Evolutionary conservation across 1,284 basidiomycete species (phyloP).

Genomic region (Cryptococcus maquisensis): DNA sequence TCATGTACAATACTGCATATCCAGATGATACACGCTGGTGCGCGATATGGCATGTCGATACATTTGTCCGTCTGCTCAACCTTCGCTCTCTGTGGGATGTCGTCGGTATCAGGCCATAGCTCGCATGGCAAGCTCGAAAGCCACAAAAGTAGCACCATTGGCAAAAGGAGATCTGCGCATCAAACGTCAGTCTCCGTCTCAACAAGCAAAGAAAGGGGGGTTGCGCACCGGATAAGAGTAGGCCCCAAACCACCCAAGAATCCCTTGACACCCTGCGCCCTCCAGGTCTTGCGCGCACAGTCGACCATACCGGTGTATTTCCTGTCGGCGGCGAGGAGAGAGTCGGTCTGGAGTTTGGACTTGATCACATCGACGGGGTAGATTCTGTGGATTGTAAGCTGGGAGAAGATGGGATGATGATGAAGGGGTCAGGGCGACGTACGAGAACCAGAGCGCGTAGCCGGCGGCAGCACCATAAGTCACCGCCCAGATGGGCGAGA

Average conservation of each 20-base stretch:
- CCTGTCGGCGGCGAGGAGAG: conserved; percentile 66
- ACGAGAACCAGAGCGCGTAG: conserved; percentile 49
- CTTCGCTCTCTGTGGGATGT: too few relatives aligned
- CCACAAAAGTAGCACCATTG: conserved; percentile 89
- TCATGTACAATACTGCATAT: too few relatives aligned
- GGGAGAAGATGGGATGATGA: conserved; percentile 6
- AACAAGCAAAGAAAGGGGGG: not conserved
- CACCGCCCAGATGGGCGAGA: conserved; percentile 70
- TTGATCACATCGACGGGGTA: conserved; percentile 95
- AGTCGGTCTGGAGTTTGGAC: conserved; percentile 90
- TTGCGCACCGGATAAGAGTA: conserved; percentile 78
- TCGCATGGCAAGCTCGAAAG: conserved; percentile 76
- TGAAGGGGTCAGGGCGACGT: conserved; percentile 13
- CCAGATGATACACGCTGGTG: too few relatives aligned
- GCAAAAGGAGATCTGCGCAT: conserved; percentile 52
- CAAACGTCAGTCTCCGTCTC: not conserved
- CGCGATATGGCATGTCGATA: too few relatives aligned
- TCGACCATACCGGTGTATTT: conserved; percentile 78
- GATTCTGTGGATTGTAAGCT: conserved; percentile 53
- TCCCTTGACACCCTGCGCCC: conserved; percentile 72
- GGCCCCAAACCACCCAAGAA: conserved; percentile 87
- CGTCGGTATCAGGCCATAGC: conserved; percentile 24
- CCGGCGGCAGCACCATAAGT: conserved; percentile 76
- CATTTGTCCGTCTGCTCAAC: too few relatives aligned
- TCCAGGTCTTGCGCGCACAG: conserved; percentile 76